Evolutionary conservation across 2,329 filamentous ascomycete genomes (phyloP).

Genomic region (Didymella pomorum): DNA sequence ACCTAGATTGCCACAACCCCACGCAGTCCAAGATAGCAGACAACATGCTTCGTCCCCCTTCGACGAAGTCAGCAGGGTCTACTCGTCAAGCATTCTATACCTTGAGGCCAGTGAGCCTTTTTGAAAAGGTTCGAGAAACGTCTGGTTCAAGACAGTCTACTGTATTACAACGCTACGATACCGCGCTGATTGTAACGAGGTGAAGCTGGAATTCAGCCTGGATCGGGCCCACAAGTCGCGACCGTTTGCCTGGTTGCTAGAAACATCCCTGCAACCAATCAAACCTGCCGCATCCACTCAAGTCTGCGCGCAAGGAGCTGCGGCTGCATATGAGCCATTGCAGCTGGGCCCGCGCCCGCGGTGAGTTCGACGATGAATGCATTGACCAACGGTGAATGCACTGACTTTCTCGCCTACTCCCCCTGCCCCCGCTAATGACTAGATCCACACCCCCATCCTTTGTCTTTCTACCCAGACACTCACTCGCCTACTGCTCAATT

Average conservation of each 20-base stretch:
- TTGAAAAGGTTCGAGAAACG: background rate
- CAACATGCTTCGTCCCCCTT: background rate
- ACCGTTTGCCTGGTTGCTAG: background rate
- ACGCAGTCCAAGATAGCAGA: background rate
- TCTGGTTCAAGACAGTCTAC: background rate
- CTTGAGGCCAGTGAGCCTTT: background rate
- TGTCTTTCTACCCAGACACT: slow-evolving; percentile 16
- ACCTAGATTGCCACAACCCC: no score
- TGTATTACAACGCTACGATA: background rate
- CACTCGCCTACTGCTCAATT: slow-evolving; percentile 4
- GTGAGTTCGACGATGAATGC: slow-evolving; percentile 21
- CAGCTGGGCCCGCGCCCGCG: background rate
- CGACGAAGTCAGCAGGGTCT: background rate
- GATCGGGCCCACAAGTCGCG: background rate
- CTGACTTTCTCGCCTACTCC: slow-evolving; percentile 16
- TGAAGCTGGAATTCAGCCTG: background rate
- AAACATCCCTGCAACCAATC: background rate
- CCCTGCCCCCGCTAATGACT: slow-evolving; percentile 22
- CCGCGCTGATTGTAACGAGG: background rate
- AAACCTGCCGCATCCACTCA: background rate
- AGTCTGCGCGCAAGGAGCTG: background rate
- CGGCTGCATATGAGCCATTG: background rate
- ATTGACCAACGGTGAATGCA: slow-evolving; percentile 29
- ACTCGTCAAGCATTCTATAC: background rate
- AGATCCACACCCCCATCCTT: slow-evolving; percentile 14